Base-by-base conservation (phyloP, 2,329 filamentous ascomycete genomes). In the Hypoxylon sp. region DNA sequence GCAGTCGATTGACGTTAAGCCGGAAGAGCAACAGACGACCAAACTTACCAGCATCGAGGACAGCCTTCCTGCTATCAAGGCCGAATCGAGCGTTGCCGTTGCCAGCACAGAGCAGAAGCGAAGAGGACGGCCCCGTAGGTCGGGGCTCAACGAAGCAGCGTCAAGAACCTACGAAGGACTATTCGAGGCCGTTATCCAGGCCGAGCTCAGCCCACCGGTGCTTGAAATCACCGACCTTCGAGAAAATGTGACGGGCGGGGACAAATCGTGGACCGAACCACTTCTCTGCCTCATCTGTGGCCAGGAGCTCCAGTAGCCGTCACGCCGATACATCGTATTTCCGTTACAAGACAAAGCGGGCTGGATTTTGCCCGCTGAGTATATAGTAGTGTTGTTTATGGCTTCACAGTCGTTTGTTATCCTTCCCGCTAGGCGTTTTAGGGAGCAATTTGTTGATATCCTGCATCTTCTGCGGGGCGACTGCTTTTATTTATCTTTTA, bases 171-270 rank as follows among this genome's bases (percentile, higher is more conserved):
- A 81, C 62, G 68, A 76, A 29, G 78, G 77, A 0, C 66, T 79
- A 4, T 84, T 84, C 47, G 72, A 79, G 37, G 81, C 77, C 3
- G 70, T 67, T 2, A 69, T 84, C 16, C 71, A 72, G 54, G 75
- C 78, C 63, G 75, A 77, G 27, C 67, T 70, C 3, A 76, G 73
- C 3, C 77, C 78, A 12, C 76, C 79, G 0, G 65, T 73, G 15
- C 73, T 83, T 40, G 77, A 81, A 56, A 76, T 84, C 40, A 74
- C 66, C 17, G 81, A 84, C 57, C 66, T 82, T 34, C 73, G 81
- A 35, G 63, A 74, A 20, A 70, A 72, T 7, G 68, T 83, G 5
- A 64, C 65, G 2, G 78, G 75, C 7, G 79, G 79, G 2, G 75
- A 76, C 21, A 81, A 78, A 65, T 70, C 68, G 7, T 84, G 81